A percentile compares a stretch with the other conserved stretches of the same genome.
phyloP scores from a whole-genome alignment of 108 stramenopile species.

The Nitzschia sp. region DNA sequence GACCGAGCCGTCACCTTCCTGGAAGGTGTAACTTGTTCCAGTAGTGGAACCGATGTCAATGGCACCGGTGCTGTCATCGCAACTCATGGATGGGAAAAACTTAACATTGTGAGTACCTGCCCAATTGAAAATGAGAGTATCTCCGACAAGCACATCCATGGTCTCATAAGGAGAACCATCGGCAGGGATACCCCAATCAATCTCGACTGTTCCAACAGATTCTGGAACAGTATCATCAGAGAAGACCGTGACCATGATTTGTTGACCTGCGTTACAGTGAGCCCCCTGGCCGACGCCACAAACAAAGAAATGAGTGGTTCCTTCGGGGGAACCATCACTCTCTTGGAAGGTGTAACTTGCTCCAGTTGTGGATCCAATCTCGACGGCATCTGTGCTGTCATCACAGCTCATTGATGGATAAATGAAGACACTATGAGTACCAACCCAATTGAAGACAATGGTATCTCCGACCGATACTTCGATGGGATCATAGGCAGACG shows the following conservation, averaged over 20 bases:
- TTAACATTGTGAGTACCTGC: background rate
- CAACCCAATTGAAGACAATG: background rate
- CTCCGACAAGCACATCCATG: background rate
- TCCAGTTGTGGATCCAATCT: background rate
- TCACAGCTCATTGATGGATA: conserved; percentile 1
- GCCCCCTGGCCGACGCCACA: background rate
- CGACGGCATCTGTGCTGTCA: background rate
- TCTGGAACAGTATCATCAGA: background rate
- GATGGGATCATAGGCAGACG: background rate
- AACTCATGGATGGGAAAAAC: background rate
- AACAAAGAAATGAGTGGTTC: background rate
- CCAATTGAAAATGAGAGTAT: background rate
- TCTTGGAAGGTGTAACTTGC: background rate
- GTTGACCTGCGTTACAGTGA: conserved; percentile 1
- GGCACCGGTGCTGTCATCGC: background rate
- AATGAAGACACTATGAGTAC: background rate
- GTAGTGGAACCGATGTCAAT: background rate
- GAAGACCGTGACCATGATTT: conserved; percentile 1
- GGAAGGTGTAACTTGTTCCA: background rate
- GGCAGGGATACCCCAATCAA: background rate
- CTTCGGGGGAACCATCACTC: background rate
- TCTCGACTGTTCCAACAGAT: background rate
- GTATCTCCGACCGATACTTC: background rate
- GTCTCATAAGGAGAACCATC: background rate
- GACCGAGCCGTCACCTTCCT: background rate